Evolutionary conservation across 306 rosid genomes (phyloP), one percentile per base, ranked within the genome.

Genomic region (Dalbergia oliveri): DNA sequence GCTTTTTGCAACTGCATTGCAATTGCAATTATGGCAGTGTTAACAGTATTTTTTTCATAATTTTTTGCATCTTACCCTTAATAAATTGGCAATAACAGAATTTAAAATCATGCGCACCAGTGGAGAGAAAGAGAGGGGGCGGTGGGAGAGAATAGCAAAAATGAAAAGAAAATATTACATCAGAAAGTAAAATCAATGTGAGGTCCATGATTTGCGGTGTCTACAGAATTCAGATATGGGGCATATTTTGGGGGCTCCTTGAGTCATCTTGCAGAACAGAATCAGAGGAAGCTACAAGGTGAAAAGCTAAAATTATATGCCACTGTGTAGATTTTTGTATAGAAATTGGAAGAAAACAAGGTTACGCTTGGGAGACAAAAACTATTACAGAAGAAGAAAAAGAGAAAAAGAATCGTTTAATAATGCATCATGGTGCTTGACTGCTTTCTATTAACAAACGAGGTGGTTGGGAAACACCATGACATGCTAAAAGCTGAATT

Each of bases 391-490:
- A 34, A 71, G 18, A 26, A 76, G 11, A 37, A 43, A 60, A 58
- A 39, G 57, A 12, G 56, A 50, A 60, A n/a, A 59, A 16, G 56
- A 75, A 33, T 63, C 16, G 37, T 75, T 73, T 73, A 47, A 45
- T 60, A 73, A 54, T 60, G 69, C 61, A 61, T 26, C 51, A 31
- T 68, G 57, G 11, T 80, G 81, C 19, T 26, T 26, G 31, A 26
- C 31, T 26, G 31, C 31, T 75, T 77, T 72, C 54, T 11, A 50
- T 50, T n/a, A n/a, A n/a, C n/a, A n/a, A n/a, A n/a, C n/a, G n/a
- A n/a, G n/a, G n/a, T n/a, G n/a, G n/a, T 71, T 75, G 84, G 86
- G 77, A 74, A 83, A 88, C 72, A 37, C 79, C 81, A 88, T 57
- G 50, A 84, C 86, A 84, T 57, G 51, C 60, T 81, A 54, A 75